phyloP scores from a whole-genome alignment of 768 basidiomycete species.

The Suillus luteus region DNA sequence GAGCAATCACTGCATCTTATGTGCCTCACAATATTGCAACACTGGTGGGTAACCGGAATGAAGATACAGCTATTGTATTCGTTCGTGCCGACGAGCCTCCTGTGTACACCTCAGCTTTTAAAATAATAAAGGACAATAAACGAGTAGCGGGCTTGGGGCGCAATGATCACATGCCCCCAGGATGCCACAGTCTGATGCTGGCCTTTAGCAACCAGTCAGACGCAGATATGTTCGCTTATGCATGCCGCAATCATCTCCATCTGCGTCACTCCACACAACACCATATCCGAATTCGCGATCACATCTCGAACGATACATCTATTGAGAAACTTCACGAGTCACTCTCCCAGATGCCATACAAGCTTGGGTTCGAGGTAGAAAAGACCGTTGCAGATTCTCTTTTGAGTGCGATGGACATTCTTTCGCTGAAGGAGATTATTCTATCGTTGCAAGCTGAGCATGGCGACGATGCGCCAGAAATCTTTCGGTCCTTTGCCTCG shows the following conservation, averaged over 20 bases:
- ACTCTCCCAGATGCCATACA: conserved; percentile 31
- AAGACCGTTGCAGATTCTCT: conserved; percentile 35
- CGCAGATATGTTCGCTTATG: conserved; percentile 29
- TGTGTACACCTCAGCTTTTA: conserved; percentile 14
- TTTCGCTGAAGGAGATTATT: conserved; percentile 23
- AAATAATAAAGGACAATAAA: neutral
- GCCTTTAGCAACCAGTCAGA: conserved; percentile 32
- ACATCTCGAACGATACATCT: neutral
- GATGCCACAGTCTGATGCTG: conserved; percentile 32
- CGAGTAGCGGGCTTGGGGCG: conserved; percentile 29
- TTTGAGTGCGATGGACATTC: conserved; percentile 24
- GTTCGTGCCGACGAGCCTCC: conserved; percentile 37
- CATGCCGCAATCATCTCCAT: conserved; percentile 24
- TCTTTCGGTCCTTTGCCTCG: conserved; percentile 26
- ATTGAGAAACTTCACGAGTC: conserved; percentile 19
- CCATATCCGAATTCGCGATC: neutral
- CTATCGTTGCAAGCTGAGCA: conserved; percentile 20
- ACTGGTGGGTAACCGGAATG: conserved; percentile 19
- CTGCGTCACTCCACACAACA: conserved; percentile 16
- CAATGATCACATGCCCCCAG: conserved; percentile 27
- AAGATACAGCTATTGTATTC: conserved; percentile 26
- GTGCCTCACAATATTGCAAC: conserved; percentile 20
- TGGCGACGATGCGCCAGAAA: conserved; percentile 23
- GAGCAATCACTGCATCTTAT: conserved; percentile 24
- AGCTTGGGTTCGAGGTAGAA: conserved; percentile 41